Conservation (phyloP, 225 moss, liverwort and hornwort genomes). For the Marchantia polymorpha region DNA sequence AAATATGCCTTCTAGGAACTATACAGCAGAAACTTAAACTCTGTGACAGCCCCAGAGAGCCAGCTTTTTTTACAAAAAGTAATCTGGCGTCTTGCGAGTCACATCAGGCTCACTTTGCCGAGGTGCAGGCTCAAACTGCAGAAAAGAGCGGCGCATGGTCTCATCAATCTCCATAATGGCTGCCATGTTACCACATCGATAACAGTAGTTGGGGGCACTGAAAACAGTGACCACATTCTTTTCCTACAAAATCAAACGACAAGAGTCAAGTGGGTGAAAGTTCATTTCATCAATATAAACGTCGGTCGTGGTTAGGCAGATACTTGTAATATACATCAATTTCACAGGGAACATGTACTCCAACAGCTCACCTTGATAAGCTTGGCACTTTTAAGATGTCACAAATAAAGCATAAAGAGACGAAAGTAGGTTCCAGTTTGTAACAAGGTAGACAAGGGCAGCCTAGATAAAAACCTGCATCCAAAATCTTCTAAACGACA, state of each 20-base stretch:
- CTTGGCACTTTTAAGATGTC: too few species aligned
- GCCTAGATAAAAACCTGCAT: too few species aligned
- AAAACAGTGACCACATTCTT: slow-evolving; percentile 98
- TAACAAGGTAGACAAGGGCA: too few species aligned
- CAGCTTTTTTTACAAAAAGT: slow-evolving; percentile 84
- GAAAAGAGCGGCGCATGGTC: slow-evolving; percentile 90
- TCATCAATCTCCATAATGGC: slow-evolving; percentile 99
- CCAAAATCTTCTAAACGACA: too few species aligned
- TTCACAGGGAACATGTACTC: not conserved
- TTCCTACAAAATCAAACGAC: slow-evolving; percentile 53
- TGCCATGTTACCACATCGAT: slow-evolving; percentile 99
- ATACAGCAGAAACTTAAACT: slow-evolving; percentile 70
- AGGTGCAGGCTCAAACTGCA: slow-evolving; percentile 97
- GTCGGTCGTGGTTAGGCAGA: too few species aligned
- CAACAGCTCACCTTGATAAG: not conserved
- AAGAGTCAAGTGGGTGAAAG: not conserved
- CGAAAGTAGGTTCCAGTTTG: too few species aligned
- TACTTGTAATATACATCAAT: not conserved
- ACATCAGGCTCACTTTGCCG: slow-evolving; percentile 99
- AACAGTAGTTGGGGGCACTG: slow-evolving; percentile 99
- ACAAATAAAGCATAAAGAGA: too few species aligned
- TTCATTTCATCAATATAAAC: not conserved
- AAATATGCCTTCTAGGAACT: slow-evolving; percentile 79
- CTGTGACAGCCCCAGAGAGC: slow-evolving; percentile 57
- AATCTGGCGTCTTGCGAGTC: slow-evolving; percentile 98